Percentiles rank a stretch among this genome's conserved stretches.
phyloP scores from a whole-genome alignment of 257 asterid species.

The Agastache rugosa region DNA sequence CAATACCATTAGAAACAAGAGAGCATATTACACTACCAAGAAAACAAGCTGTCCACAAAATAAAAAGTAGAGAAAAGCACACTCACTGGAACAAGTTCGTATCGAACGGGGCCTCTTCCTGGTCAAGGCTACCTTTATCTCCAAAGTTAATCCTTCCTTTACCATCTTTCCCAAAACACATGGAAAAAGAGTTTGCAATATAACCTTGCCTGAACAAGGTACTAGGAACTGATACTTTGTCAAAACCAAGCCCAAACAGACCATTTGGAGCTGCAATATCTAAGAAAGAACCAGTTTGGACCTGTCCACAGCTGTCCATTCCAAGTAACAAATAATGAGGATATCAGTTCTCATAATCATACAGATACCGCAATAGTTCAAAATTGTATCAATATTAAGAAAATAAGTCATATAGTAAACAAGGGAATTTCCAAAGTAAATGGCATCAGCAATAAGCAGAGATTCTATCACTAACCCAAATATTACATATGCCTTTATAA shows the following conservation, averaged over 20 bases:
- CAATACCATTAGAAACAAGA: conserved; percentile 26
- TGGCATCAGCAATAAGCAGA: conserved; percentile 26
- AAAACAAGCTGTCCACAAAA: conserved; percentile 8
- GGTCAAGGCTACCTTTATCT: conserved; percentile 83
- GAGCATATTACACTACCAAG: neutral
- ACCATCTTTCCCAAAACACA: conserved; percentile 88
- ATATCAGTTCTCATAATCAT: neutral
- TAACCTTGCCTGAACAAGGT: conserved; percentile 67
- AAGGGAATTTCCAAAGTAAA: conserved; percentile 3
- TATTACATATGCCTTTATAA: conserved; percentile 61
- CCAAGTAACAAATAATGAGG: conserved; percentile 30
- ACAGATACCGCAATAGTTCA: conserved; percentile 7
- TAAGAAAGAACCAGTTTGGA: conserved; percentile 82
- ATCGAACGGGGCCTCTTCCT: conserved; percentile 77
- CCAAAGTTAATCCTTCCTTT: conserved; percentile 79
- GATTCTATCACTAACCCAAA: conserved; percentile 73
- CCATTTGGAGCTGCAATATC: conserved; percentile 89
- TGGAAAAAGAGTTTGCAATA: conserved; percentile 75
- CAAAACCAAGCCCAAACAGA: conserved; percentile 81
- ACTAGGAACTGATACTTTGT: conserved; percentile 86
- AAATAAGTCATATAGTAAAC: neutral
- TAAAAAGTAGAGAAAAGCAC: conserved; percentile 10
- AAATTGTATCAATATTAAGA: neutral
- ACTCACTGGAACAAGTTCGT: conserved; percentile 70
- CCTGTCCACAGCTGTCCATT: conserved; percentile 78